A percentile compares a stretch with the other conserved stretches of the same genome.
Conservation (phyloP, 371 early-diverging fungal species). For the Circinella umbellata region DNA sequence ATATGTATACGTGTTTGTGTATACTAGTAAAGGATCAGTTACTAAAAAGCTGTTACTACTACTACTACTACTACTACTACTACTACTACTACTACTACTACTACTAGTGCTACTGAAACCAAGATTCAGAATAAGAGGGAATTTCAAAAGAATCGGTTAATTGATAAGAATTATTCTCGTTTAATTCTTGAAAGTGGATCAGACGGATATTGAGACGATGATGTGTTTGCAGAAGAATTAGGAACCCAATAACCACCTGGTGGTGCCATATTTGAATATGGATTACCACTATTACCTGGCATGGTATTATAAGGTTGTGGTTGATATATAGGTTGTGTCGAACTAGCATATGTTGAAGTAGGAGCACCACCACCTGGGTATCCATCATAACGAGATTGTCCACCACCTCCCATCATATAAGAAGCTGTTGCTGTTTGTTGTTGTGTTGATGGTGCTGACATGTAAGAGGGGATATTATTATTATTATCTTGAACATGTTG, state of each 20-base stretch:
- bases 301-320: not conserved
- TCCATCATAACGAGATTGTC: not conserved
- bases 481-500: not conserved
- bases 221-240: not conserved
- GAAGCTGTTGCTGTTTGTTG: not conserved
- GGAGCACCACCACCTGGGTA: conserved; percentile 1
- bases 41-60: too few relatives aligned
- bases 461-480: not conserved
- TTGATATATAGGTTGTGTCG: not conserved
- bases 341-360: not conserved
- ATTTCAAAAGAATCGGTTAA: too few relatives aligned
- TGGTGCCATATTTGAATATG: not conserved
- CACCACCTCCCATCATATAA: conserved; percentile 3
- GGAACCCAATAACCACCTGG: not conserved
- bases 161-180: not conserved
- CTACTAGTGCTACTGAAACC: too few relatives aligned
- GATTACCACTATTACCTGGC: conserved; percentile 2
- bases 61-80: too few relatives aligned
- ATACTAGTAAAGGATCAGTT: too few relatives aligned
- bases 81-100: too few relatives aligned
- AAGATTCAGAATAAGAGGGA: too few relatives aligned
- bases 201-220: not conserved
- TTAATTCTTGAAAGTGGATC: not conserved
- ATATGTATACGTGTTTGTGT: too few relatives aligned
- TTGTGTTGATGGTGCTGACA: too few relatives aligned